Conservation (phyloP, 371 early-diverging fungal genomes). For the Mucor piriformis region DNA sequence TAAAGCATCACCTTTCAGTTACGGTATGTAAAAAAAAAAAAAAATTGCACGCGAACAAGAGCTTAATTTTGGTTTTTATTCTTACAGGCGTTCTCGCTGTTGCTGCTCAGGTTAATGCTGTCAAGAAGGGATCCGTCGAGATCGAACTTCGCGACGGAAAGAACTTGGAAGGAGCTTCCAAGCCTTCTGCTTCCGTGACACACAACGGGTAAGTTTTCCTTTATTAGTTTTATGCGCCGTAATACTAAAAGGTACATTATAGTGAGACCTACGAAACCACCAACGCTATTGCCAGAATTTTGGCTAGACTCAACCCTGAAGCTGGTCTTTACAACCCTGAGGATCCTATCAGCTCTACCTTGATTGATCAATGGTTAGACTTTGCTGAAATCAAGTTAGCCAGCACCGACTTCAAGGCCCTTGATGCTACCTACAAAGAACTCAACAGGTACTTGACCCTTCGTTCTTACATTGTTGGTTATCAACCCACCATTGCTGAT, state of each 20-base stretch:
- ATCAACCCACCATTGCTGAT: constrained; percentile 81
- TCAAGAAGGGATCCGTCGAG: constrained; percentile 41
- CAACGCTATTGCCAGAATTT: constrained; percentile 47
- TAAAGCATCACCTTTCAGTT: constrained; percentile 43
- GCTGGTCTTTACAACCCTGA: constrained; percentile 42
- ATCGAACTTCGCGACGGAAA: constrained; percentile 47
- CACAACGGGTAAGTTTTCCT: constrained; percentile 41
- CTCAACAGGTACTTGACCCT: constrained; percentile 79
- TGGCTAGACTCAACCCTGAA: constrained; percentile 45
- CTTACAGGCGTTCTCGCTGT: constrained; percentile 44
- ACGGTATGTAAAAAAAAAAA: constrained; percentile 23
- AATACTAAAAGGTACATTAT: too few relatives aligned
- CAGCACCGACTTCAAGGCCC: constrained; percentile 71
- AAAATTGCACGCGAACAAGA: too few relatives aligned
- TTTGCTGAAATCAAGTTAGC: constrained; percentile 62
- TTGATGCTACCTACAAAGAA: constrained; percentile 67
- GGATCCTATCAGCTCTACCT: constrained; percentile 47
- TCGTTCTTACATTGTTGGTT: constrained; percentile 84
- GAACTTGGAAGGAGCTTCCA: constrained; percentile 42
- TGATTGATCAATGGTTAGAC: constrained; percentile 69
- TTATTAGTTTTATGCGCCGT: neutral
- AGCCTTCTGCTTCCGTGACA: constrained; percentile 35
- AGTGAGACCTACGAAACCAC: constrained; percentile 48
- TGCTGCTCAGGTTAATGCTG: constrained; percentile 43
- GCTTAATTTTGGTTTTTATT: too few relatives aligned